A percentile compares a stretch with the other conserved stretches of the same genome.
Evolutionary conservation across 2,329 filamentous ascomycete species (phyloP).

Genomic region (Colletotrichum tanaceti): DNA sequence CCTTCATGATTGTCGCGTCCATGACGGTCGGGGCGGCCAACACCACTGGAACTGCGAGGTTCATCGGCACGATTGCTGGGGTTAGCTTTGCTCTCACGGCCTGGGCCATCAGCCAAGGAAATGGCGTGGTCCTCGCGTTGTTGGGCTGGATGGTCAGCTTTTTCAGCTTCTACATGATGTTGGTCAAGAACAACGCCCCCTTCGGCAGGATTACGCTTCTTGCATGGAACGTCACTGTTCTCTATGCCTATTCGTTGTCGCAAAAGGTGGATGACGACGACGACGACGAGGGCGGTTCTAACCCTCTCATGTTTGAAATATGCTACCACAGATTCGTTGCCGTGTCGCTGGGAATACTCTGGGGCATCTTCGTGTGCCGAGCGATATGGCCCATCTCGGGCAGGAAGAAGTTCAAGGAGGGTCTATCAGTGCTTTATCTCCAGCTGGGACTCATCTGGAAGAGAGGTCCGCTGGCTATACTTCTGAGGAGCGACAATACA

Average conservation of each 20-base stretch:
- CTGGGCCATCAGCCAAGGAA: conserved; percentile 82
- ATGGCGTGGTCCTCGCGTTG: conserved; percentile 79
- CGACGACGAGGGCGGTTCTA: conserved; percentile 86
- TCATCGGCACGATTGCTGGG: conserved; percentile 87
- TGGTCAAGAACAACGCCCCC: conserved; percentile 85
- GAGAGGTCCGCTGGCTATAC: conserved; percentile 83
- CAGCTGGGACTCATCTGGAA: conserved; percentile 98
- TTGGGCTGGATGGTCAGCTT: conserved; percentile 85
- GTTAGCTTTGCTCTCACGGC: conserved; percentile 78
- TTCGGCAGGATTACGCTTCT: conserved; percentile 94
- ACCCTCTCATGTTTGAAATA: conserved; percentile 89
- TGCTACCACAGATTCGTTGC: conserved; percentile 87
- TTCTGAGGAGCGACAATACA: conserved; percentile 69
- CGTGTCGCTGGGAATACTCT: conserved; percentile 87
- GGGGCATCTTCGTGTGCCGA: conserved; percentile 91
- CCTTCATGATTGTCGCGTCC: conserved; percentile 97
- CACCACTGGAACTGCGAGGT: conserved; percentile 87
- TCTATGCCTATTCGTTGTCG: conserved; percentile 93
- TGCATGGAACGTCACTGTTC: conserved; percentile 93
- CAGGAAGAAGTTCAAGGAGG: conserved; percentile 87
- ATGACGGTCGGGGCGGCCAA: conserved; percentile 98
- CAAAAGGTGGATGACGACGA: conserved; percentile 83
- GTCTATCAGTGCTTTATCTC: conserved; percentile 89
- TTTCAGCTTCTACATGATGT: conserved; percentile 89
- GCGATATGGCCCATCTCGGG: conserved; percentile 95